phyloP scores from a whole-genome alignment of 805 yeast genomes.

The Middelhovenomyces tepae region DNA sequence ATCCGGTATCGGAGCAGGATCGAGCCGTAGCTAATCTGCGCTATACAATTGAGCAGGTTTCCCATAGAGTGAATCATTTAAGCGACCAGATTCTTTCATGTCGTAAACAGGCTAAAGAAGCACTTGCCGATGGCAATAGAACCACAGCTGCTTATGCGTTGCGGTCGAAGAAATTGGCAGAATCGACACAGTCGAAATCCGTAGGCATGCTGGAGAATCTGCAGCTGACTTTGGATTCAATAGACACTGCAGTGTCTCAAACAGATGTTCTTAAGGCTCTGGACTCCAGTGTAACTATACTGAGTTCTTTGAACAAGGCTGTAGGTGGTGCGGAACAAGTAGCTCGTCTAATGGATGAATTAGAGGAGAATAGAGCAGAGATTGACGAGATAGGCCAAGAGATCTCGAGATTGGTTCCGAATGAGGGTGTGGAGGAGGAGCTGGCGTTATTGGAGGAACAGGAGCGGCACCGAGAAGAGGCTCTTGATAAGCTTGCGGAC shows the following conservation, averaged over 20 bases:
- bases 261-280: slow-evolving; percentile 31
- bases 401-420: slow-evolving; percentile 23
- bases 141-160: slow-evolving; percentile 28
- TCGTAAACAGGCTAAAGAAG: slow-evolving; percentile 15
- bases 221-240: slow-evolving; percentile 30
- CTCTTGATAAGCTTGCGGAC: slow-evolving; percentile 8
- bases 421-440: slow-evolving; percentile 26
- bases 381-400: slow-evolving; percentile 33
- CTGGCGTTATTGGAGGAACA: slow-evolving; percentile 35
- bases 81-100: slow-evolving; percentile 11
- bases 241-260: slow-evolving; percentile 38
- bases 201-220: slow-evolving; percentile 31
- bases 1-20: slow-evolving; percentile 16
- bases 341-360: slow-evolving; percentile 32
- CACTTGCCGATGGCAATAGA: slow-evolving; percentile 19
- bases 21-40: slow-evolving; percentile 18
- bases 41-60: slow-evolving; percentile 13
- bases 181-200: slow-evolving; percentile 27
- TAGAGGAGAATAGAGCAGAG: slow-evolving; percentile 31
- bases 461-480: slow-evolving; percentile 17
- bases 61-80: slow-evolving; percentile 17
- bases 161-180: slow-evolving; percentile 30
- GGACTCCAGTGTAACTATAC: slow-evolving; percentile 28
- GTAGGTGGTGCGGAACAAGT: slow-evolving; percentile 38
- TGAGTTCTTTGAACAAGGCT: slow-evolving; percentile 32